phyloP scores from a whole-genome alignment of 1,284 basidiomycete species.

The Malassezia brasiliensis region DNA sequence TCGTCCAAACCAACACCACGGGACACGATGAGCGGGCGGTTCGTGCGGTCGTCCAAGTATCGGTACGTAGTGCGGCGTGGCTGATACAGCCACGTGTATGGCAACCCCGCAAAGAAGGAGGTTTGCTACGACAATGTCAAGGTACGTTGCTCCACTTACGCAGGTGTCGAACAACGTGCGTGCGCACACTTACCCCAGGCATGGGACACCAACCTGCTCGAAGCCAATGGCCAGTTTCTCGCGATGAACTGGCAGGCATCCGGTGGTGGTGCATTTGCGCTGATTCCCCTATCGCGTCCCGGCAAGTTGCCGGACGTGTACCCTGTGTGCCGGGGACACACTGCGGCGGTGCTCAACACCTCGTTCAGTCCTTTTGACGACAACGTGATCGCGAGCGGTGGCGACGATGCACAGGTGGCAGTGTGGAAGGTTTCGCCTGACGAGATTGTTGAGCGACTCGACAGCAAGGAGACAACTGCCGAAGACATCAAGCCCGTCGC shows the following conservation, averaged over 20 bases:
- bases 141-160: slow-evolving; percentile 23
- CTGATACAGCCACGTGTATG: slow-evolving; percentile 70
- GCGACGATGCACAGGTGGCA: slow-evolving; percentile 85
- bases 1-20: not conserved
- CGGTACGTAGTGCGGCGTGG: slow-evolving; percentile 44
- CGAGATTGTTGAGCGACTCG: slow-evolving; percentile 32
- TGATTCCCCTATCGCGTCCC: slow-evolving; percentile 60
- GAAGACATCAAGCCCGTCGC: slow-evolving; percentile 66
- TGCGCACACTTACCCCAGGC: slow-evolving; percentile 51
- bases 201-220: slow-evolving; percentile 91
- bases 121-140: slow-evolving; percentile 74
- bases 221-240: slow-evolving; percentile 63
- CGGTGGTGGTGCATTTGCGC: slow-evolving; percentile 87
- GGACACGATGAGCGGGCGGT: slow-evolving; percentile 49
- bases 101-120: slow-evolving; percentile 50
- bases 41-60: slow-evolving; percentile 58
- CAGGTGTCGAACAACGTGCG: slow-evolving; percentile 40
- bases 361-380: slow-evolving; percentile 95
- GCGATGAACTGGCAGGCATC: slow-evolving; percentile 87
- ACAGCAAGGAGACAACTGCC: slow-evolving; percentile 49
- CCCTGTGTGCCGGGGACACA: slow-evolving; percentile 75
- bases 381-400: slow-evolving; percentile 73
- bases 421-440: slow-evolving; percentile 71
- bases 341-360: slow-evolving; percentile 81
- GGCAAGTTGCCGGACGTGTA: slow-evolving; percentile 77